Conservation (phyloP, 2,329 filamentous ascomycete species). For the Ceratocystis ficicola region DNA sequence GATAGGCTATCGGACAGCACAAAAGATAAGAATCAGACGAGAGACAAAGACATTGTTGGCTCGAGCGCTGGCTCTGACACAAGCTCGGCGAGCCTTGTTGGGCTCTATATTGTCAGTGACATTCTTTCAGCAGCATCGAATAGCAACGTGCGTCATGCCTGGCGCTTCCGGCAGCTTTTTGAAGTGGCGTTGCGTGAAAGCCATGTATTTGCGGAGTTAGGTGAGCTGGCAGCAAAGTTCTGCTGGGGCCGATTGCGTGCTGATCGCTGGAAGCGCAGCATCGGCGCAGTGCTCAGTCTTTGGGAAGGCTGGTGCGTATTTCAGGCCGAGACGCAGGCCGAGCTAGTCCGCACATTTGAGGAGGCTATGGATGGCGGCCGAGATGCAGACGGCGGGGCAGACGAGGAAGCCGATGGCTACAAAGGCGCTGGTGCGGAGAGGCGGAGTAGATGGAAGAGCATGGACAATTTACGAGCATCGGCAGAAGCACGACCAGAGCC, state of each 20-base stretch:
- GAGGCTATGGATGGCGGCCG: slow-evolving; percentile 47
- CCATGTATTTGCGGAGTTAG: slow-evolving; percentile 63
- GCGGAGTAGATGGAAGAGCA: slow-evolving; percentile 40
- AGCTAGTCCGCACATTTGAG: slow-evolving; percentile 58
- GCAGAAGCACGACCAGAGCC: neutral
- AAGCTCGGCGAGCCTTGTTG: slow-evolving; percentile 64
- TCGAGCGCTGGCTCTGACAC: slow-evolving; percentile 41
- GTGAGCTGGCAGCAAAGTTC: slow-evolving; percentile 56
- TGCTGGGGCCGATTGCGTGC: slow-evolving; percentile 70
- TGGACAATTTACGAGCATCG: slow-evolving; percentile 31
- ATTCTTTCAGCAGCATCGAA: slow-evolving; percentile 67
- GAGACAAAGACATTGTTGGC: slow-evolving; percentile 27
- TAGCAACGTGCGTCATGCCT: slow-evolving; percentile 68
- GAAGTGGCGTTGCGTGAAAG: slow-evolving; percentile 57
- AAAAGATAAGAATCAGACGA: neutral
- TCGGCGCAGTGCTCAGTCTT: slow-evolving; percentile 54
- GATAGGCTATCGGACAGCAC: neutral
- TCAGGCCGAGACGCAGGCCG: slow-evolving; percentile 58
- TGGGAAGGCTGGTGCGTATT: slow-evolving; percentile 67
- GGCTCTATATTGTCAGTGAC: slow-evolving; percentile 64
- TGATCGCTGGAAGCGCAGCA: slow-evolving; percentile 73
- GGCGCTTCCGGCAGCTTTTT: slow-evolving; percentile 74
- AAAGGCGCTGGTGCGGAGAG: slow-evolving; percentile 26
- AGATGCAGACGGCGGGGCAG: slow-evolving; percentile 31
- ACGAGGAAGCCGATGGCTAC: slow-evolving; percentile 14